Percentiles rank a stretch among this genome's conserved stretches.
These are phyloP conservation scores for Exsudoporus floridanus DNA, from an alignment of 1,284 basidiomycete species.

Conservation along the genomic window DNA sequence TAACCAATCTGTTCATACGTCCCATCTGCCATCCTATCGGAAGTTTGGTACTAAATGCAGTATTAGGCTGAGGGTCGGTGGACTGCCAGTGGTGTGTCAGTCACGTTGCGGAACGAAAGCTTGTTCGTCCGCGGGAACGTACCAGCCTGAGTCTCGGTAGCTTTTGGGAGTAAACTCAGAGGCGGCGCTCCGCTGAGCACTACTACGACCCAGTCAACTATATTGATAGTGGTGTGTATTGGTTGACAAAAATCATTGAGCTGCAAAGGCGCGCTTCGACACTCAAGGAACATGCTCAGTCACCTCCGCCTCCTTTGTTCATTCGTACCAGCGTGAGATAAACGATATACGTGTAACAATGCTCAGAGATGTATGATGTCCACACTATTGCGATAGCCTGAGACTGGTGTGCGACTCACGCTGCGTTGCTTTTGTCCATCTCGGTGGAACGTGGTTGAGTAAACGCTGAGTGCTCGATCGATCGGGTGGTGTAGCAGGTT, in stretches of 20 bases:
- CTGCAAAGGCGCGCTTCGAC: no score
- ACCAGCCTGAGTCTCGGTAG: no score
- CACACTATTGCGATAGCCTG: background rate
- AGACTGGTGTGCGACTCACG: slow-evolving; percentile 36
- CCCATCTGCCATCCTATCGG: slow-evolving; percentile 10
- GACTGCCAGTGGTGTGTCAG: background rate
- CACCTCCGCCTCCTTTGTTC: no score
- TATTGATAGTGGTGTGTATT: background rate
- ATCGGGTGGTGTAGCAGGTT: no score
- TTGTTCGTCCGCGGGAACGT: background rate
- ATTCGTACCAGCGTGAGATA: no score
- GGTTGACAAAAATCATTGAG: background rate
- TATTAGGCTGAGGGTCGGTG: no score
- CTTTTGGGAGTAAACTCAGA: background rate
- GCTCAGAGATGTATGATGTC: no score
- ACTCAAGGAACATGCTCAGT: no score
- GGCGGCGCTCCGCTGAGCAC: background rate
- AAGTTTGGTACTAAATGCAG: background rate
- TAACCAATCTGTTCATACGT: slow-evolving; percentile 9
- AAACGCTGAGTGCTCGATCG: no score
- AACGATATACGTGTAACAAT: no score
- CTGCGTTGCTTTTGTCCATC: slow-evolving; percentile 30
- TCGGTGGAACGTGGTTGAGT: no score
- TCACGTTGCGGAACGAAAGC: background rate
- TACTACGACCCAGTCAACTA: background rate